phyloP scores from a whole-genome alignment of 2,329 filamentous ascomycete genomes.

The Hirsutella rhossiliensis region DNA sequence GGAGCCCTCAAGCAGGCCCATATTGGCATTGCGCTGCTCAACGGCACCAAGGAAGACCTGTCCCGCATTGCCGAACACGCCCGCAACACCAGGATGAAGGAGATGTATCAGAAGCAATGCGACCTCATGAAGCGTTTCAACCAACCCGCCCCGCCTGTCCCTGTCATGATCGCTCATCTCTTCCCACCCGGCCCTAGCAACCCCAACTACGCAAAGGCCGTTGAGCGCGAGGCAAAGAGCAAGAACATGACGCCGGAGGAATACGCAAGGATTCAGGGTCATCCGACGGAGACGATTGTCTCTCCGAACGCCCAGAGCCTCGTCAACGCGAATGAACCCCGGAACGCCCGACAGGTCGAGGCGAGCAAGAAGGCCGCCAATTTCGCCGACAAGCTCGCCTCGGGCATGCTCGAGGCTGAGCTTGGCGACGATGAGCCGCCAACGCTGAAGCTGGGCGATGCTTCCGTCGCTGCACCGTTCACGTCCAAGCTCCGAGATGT shows the following conservation, averaged over 20 bases:
- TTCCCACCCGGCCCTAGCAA: constrained; percentile 86
- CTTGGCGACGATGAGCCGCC: constrained; percentile 84
- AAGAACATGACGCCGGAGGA: constrained; percentile 58
- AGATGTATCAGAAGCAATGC: constrained; percentile 93
- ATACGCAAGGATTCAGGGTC: constrained; percentile 39
- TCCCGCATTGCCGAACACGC: constrained; percentile 86
- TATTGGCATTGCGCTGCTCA: constrained; percentile 89
- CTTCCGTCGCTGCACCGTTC: constrained; percentile 92
- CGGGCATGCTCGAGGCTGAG: constrained; percentile 81
- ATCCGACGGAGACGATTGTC: constrained; percentile 50
- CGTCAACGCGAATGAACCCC: constrained; percentile 11
- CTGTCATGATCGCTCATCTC: constrained; percentile 82
- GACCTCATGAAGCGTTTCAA: constrained; percentile 91
- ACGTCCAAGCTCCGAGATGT: constrained; percentile 97
- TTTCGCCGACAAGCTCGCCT: constrained; percentile 76
- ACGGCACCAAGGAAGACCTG: constrained; percentile 85
- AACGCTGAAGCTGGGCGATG: constrained; percentile 92
- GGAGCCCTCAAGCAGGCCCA: constrained; percentile 96
- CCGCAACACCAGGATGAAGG: constrained; percentile 95
- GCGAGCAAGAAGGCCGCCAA: constrained; percentile 60
- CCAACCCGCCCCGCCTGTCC: constrained; percentile 83
- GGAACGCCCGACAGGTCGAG: constrained; percentile 37
- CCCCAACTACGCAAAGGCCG: constrained; percentile 87
- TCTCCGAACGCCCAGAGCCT: constrained; percentile 52
- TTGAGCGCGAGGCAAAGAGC: constrained; percentile 71